Percentiles rank a stretch among this genome's conserved stretches.
phyloP scores from a whole-genome alignment of 306 rosid species.

The Arachis hypogaea region DNA sequence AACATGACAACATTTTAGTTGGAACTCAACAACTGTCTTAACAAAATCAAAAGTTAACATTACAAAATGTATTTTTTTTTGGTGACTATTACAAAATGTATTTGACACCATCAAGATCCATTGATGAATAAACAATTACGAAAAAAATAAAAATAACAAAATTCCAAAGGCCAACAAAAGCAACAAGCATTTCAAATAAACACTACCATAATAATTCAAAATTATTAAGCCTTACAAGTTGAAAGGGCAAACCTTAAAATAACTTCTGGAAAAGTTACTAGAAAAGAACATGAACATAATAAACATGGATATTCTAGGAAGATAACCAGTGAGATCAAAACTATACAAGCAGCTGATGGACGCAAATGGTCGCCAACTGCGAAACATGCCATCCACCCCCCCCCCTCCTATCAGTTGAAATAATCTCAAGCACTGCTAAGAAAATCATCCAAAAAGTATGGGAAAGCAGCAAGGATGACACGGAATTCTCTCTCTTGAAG shows the following conservation, averaged over 20 bases:
- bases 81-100: too few relatives aligned
- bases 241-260: background rate
- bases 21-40: too few relatives aligned
- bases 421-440: background rate
- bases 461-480: slow-evolving; percentile 24
- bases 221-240: slow-evolving; percentile 8
- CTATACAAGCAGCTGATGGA: slow-evolving; percentile 2
- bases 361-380: slow-evolving; percentile 12
- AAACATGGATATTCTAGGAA: background rate
- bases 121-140: too few relatives aligned
- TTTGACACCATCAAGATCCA: too few relatives aligned
- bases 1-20: too few relatives aligned
- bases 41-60: too few relatives aligned
- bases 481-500: slow-evolving; percentile 20
- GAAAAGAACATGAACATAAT: background rate
- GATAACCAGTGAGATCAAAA: background rate
- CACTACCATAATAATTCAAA: too few relatives aligned
- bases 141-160: too few relatives aligned
- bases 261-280: background rate
- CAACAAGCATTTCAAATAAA: background rate
- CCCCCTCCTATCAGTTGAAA: background rate
- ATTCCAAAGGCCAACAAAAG: too few relatives aligned
- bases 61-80: too few relatives aligned
- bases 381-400: slow-evolving; percentile 4
- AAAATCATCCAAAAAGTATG: slow-evolving; percentile 16